phyloP scores from a whole-genome alignment of 306 rosid genomes.

The Cyclanthera cordifolia region DNA sequence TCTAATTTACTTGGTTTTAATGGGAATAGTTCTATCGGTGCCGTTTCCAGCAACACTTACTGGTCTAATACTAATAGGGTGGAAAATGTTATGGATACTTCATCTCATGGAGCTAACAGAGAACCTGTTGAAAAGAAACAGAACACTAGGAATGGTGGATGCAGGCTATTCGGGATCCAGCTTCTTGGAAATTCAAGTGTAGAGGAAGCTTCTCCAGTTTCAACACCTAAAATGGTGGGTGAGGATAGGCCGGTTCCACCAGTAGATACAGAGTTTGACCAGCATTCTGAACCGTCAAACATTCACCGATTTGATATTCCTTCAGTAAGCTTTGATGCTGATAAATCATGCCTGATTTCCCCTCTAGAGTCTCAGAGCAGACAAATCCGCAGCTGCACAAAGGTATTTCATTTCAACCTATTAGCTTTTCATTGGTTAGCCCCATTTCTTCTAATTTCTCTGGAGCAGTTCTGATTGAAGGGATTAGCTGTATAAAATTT shows the following conservation, averaged over 20 bases:
- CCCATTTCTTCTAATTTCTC: not conserved
- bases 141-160: conserved; percentile 53
- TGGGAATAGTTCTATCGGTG: conserved; percentile 43
- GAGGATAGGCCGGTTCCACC: conserved; percentile 39
- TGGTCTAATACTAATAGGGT: conserved; percentile 60
- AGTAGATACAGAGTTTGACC: conserved; percentile 66
- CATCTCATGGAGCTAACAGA: conserved; percentile 40
- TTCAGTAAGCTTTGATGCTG: conserved; percentile 85
- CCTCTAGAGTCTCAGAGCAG: conserved; percentile 74
- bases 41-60: conserved; percentile 48
- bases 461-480: not conserved
- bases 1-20: conserved; percentile 49
- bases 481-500: not conserved
- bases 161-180: conserved; percentile 86
- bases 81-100: conserved; percentile 50
- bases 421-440: not conserved
- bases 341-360: conserved; percentile 70
- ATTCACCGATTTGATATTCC: conserved; percentile 64
- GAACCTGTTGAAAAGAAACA: conserved; percentile 61
- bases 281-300: conserved; percentile 82
- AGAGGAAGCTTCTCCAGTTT: conserved; percentile 44
- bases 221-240: conserved; percentile 36
- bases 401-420: conserved; percentile 36
- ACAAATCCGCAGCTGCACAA: conserved; percentile 95
- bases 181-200: conserved; percentile 46